Percentiles rank a stretch among this genome's conserved stretches.
Evolutionary conservation across 306 rosid species (phyloP).

Genomic region (Vigna nakashimae): DNA sequence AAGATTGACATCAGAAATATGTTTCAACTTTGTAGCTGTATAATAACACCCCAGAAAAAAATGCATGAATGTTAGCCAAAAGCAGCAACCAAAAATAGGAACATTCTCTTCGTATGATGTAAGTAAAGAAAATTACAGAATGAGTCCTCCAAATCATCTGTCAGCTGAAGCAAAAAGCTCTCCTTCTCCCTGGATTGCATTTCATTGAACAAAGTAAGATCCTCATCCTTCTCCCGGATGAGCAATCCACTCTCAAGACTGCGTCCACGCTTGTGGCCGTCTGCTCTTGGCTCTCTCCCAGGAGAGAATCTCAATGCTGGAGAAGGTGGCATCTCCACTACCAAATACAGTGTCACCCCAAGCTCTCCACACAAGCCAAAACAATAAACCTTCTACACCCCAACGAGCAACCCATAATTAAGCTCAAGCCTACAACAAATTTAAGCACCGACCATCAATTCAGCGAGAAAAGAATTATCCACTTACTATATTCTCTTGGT

Average conservation of each 20-base stretch:
- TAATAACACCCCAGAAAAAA: slow-evolving; percentile 42
- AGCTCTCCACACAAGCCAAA: slow-evolving; percentile 47
- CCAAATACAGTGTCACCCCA: slow-evolving; percentile 43
- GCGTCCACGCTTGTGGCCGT: slow-evolving; percentile 71
- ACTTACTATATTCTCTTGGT: neutral
- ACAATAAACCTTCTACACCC: slow-evolving; percentile 23
- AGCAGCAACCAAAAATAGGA: slow-evolving; percentile 13
- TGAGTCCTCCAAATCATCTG: slow-evolving; percentile 76
- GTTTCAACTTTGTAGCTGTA: slow-evolving; percentile 72
- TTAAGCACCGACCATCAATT: slow-evolving; percentile 42
- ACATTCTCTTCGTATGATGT: slow-evolving; percentile 37
- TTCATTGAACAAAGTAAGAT: slow-evolving; percentile 83
- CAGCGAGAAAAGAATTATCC: neutral
- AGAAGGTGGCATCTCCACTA: slow-evolving; percentile 77
- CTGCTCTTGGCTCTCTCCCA: slow-evolving; percentile 60
- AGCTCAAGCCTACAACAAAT: slow-evolving; percentile 31
- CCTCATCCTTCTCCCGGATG: slow-evolving; percentile 73
- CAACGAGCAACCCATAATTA: slow-evolving; percentile 34
- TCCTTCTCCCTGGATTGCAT: slow-evolving; percentile 75
- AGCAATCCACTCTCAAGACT: slow-evolving; percentile 76
- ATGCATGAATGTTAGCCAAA: slow-evolving; percentile 42
- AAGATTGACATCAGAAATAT: slow-evolving; percentile 74
- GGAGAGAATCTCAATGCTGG: slow-evolving; percentile 85
- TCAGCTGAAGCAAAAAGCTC: slow-evolving; percentile 70
- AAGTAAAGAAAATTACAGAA: slow-evolving; percentile 62